Percentiles rank a stretch among this genome's conserved stretches.
Conservation (phyloP, 768 basidiomycete genomes). For the Hygrophoropsis aurantiaca region DNA sequence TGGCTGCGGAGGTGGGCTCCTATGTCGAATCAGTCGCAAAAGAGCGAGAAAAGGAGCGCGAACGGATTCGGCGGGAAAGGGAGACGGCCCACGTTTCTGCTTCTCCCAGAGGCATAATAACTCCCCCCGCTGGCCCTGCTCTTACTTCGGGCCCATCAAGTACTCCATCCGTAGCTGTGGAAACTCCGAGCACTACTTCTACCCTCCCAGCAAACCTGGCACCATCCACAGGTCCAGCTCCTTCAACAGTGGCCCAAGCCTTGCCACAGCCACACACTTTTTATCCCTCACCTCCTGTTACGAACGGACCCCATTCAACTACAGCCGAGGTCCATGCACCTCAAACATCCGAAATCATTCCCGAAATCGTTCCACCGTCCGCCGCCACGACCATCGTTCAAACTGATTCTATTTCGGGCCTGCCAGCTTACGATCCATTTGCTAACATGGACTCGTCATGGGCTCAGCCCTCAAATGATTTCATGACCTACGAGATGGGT, state of each 20-base stretch:
- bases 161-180: conserved; percentile 11
- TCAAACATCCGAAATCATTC: conserved; percentile 15
- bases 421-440: conserved; percentile 44
- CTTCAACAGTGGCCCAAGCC: conserved; percentile 19
- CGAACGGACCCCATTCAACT: conserved; percentile 29
- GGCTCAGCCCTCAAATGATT: conserved; percentile 33
- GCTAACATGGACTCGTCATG: conserved; percentile 40
- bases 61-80: conserved; percentile 66
- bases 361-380: conserved; percentile 13
- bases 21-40: conserved; percentile 77
- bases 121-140: conserved; percentile 18
- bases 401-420: conserved; percentile 16
- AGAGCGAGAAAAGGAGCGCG: conserved; percentile 77
- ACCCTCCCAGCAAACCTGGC: conserved; percentile 9
- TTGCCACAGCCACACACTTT: conserved; percentile 33
- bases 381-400: conserved; percentile 12
- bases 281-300: conserved; percentile 64
- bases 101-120: conserved; percentile 23
- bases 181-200: conserved; percentile 4
- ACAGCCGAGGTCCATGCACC: background rate
- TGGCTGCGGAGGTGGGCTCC: conserved; percentile 60
- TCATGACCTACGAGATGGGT: conserved; percentile 44
- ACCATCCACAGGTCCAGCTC: conserved; percentile 14
- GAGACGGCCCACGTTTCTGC: conserved; percentile 42
- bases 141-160: conserved; percentile 4